Base-by-base conservation (phyloP, 164 flowering plant species). In the Litsea cubeba region DNA sequence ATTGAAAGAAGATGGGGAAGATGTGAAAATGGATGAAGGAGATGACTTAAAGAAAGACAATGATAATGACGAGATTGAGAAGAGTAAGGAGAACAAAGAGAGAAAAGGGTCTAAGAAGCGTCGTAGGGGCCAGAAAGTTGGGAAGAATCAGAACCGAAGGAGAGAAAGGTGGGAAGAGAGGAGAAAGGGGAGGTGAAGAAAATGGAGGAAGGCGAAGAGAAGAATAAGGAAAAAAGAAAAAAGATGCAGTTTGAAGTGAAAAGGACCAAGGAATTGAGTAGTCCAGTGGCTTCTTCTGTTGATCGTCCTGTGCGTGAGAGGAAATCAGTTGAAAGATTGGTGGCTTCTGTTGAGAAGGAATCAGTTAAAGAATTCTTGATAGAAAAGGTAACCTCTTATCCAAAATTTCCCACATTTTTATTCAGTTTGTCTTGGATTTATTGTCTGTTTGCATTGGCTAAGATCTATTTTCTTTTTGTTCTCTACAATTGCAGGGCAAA, bases 231-330 rank as follows among this genome's bases (percentile, higher is more conserved):
- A 71, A 78, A 71, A 79, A 77, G 72, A 26, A 24, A 24, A 83
- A 60, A 69, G 80, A 74, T 68, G 75, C 71, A 20, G 78, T 22
- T n/a, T 30, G 74, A 62, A 73, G 82, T 65, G 50, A 85, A 85
- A 73, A 78, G 75, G 50, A 76, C 23, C 3, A 75, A 79, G 70
- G 90, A 84, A 75, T 86, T 73, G 40, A 85, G 72, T 74, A 85
- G 88, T 76, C 98, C 91, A 65, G 76, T 62, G 6, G 30, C 78
- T 72, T 76, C 82, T 11, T 71, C 78, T 5, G 50, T 65, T 72
- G 90, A 86, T 64, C 92, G 97, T 22, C 97, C 97, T 62, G 90
- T 89, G 25, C 91, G 82, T 50, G 82, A 82, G 73, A 73, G 84
- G 28, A 82, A 77, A 24, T 77, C 82, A 17, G 84, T 79, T 64